Conservation (phyloP, 1,139 yeast genomes). For the Casaregolazyma lundiana region DNA sequence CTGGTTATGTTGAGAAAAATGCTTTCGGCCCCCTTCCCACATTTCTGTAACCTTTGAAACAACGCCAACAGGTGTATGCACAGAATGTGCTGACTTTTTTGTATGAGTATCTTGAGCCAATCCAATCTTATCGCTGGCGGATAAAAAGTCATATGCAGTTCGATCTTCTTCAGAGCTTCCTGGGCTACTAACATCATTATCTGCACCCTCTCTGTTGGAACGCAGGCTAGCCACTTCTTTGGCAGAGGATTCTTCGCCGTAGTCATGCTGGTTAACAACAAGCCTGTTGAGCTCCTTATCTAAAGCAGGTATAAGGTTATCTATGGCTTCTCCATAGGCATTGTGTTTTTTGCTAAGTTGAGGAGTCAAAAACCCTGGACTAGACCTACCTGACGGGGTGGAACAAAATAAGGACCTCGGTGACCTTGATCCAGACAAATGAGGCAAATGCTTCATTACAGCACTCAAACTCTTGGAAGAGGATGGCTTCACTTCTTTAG, state of each 20-base stretch:
- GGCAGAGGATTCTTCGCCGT: background rate
- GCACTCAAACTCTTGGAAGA: constrained; percentile 2
- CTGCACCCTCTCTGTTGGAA: background rate
- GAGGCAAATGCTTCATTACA: constrained; percentile 6
- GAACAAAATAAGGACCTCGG: background rate
- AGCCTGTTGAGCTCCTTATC: constrained; percentile 1
- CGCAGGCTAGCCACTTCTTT: background rate
- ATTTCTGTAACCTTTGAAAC: constrained; percentile 44
- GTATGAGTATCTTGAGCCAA: background rate
- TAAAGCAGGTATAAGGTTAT: background rate
- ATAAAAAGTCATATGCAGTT: constrained; percentile 15
- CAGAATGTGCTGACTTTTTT: constrained; percentile 6
- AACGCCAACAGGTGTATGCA: constrained; percentile 16
- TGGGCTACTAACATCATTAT: background rate
- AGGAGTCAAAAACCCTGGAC: constrained; percentile 1
- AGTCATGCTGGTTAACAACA: background rate
- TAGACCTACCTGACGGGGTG: background rate
- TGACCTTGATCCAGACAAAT: background rate
- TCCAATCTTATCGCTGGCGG: constrained; percentile 14
- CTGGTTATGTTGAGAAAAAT: constrained; percentile 38
- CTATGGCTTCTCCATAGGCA: background rate
- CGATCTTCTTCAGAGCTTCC: constrained; percentile 10
- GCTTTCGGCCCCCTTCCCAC: constrained; percentile 63
- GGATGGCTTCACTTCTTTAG: constrained; percentile 9
- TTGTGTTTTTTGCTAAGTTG: background rate